A percentile compares a stretch with the other conserved stretches of the same genome.
Evolutionary conservation across 2,329 filamentous ascomycete genomes (phyloP).

Genomic region (Mycosphaerella sp.): DNA sequence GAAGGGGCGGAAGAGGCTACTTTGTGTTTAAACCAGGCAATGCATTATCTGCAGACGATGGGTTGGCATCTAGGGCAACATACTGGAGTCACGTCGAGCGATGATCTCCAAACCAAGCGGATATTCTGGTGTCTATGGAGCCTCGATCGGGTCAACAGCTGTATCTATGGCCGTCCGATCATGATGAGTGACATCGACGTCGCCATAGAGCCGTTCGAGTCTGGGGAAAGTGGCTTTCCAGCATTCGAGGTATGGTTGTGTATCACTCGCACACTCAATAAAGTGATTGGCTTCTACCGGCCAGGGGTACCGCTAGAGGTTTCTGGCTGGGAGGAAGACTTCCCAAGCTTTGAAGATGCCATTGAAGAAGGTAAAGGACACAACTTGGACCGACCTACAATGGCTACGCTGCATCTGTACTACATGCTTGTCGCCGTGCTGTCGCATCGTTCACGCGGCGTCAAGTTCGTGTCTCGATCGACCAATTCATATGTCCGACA

Average conservation of each 20-base stretch:
- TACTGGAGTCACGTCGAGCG: constrained; percentile 15
- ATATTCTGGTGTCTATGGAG: constrained; percentile 48
- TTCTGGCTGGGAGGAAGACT: constrained; percentile 44
- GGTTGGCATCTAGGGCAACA: constrained; percentile 41
- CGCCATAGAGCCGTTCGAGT: constrained; percentile 38
- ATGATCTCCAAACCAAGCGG: constrained; percentile 36
- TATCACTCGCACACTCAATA: constrained; percentile 41
- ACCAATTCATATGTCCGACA: constrained; percentile 49
- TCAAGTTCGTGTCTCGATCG: constrained; percentile 38
- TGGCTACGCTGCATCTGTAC: constrained; percentile 48
- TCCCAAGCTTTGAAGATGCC: constrained; percentile 22
- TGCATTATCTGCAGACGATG: constrained; percentile 46
- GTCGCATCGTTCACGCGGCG: constrained; percentile 46
- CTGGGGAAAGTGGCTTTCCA: constrained; percentile 40
- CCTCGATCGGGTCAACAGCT: constrained; percentile 44
- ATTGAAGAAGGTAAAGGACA: constrained; percentile 37
- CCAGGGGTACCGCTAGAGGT: constrained; percentile 37
- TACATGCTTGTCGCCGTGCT: constrained; percentile 53
- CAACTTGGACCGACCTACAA: constrained; percentile 36
- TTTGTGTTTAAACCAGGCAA: constrained; percentile 39
- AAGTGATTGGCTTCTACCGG: constrained; percentile 44
- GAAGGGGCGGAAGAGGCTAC: constrained; percentile 44
- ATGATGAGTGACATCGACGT: constrained; percentile 46
- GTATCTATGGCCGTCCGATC: constrained; percentile 43
- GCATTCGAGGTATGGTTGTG: constrained; percentile 45